Conservation (phyloP, 345 rosid genomes). For the Pistacia atlantica region DNA sequence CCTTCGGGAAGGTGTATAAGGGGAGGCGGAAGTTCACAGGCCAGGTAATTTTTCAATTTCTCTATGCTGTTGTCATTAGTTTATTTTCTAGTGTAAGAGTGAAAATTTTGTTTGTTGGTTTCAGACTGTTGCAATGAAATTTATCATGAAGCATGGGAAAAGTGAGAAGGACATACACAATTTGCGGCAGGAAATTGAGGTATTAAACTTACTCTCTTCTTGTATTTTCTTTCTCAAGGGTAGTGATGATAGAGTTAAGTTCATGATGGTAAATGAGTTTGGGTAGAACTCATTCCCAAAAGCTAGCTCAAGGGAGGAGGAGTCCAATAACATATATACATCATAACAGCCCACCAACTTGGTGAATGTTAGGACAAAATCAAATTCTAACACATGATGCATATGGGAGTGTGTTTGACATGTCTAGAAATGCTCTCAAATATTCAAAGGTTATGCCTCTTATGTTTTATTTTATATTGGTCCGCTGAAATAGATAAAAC, state of each 20-base stretch:
- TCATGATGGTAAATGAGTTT: too few species aligned
- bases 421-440: background rate
- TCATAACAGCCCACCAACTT: too few species aligned
- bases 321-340: too few species aligned
- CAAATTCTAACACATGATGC: background rate
- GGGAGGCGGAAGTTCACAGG: constrained; percentile 88
- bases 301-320: too few species aligned
- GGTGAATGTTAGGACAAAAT: too few species aligned
- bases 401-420: background rate
- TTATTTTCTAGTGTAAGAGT: background rate
- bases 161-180: constrained; percentile 88
- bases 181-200: constrained; percentile 96
- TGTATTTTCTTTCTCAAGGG: background rate
- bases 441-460: too few species aligned
- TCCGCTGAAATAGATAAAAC: background rate
- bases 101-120: constrained; percentile 10
- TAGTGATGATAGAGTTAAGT: background rate
- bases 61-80: background rate
- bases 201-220: constrained; percentile 16
- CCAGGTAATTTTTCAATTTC: constrained; percentile 51
- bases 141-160: constrained; percentile 94
- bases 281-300: too few species aligned
- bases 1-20: constrained; percentile 91
- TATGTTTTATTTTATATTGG: background rate
- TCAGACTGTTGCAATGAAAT: constrained; percentile 98